phyloP scores from a whole-genome alignment of 331 rosid genomes.

The Spiraea crenata region DNA sequence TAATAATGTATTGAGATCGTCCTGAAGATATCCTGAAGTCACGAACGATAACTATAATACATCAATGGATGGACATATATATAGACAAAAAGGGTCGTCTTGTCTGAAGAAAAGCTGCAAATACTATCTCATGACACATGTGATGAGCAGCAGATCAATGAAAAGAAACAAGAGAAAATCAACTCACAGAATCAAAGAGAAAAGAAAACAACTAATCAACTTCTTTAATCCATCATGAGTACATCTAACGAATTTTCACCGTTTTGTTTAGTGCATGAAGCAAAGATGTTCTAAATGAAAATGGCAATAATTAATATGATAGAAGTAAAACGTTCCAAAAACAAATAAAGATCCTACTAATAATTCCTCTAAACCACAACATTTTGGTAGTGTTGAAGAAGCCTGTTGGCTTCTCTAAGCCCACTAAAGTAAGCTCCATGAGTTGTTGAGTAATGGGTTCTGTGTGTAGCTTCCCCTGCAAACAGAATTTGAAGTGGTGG shows the following conservation, averaged over 20 bases:
- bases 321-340: constrained; percentile 38
- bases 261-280: constrained; percentile 37
- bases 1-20: too few relatives aligned
- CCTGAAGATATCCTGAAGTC: too few relatives aligned
- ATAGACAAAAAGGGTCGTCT: too few relatives aligned
- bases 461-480: constrained; percentile 98
- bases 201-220: constrained; percentile 21
- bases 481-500: constrained; percentile 85
- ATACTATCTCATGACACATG: constrained; percentile 18
- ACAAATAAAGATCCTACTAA: constrained; percentile 18
- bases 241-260: constrained; percentile 37
- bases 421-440: constrained; percentile 99
- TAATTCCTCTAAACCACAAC: constrained; percentile 49
- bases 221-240: constrained; percentile 29
- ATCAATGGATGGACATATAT: too few relatives aligned
- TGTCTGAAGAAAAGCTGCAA: too few relatives aligned
- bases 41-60: too few relatives aligned
- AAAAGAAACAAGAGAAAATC: constrained; percentile 3
- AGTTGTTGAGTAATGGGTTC: constrained; percentile 96
- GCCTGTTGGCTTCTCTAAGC: constrained; percentile 93
- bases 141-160: constrained; percentile 9
- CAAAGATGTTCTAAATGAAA: constrained; percentile 43
- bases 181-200: constrained; percentile 14
- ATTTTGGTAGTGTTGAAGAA: constrained; percentile 79
- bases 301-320: constrained; percentile 44